Conservation (phyloP, 495 filamentous ascomycete species). For the Aspergillus sparsus region DNA sequence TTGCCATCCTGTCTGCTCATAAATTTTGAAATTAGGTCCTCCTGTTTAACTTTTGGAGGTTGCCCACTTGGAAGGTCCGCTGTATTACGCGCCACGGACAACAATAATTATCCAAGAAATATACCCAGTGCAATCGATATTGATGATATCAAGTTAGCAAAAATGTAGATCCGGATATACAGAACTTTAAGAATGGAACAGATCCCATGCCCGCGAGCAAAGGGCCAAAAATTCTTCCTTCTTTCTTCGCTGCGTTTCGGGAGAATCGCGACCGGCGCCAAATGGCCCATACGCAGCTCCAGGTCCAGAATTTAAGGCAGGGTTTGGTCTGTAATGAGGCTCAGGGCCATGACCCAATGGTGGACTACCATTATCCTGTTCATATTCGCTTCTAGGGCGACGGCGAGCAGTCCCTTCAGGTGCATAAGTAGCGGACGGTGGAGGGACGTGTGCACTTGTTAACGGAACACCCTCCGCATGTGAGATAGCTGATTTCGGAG, state of each 20-base stretch:
- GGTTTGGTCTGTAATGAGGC: constrained; percentile 54
- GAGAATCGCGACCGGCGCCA: constrained; percentile 75
- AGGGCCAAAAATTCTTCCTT: constrained; percentile 89
- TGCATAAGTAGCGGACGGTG: constrained; percentile 27
- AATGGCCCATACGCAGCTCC: constrained; percentile 65
- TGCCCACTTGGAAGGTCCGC: not conserved
- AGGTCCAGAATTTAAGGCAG: constrained; percentile 67
- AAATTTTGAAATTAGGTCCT: constrained; percentile 4
- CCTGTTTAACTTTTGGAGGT: not conserved
- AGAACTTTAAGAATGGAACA: constrained; percentile 81
- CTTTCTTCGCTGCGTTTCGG: constrained; percentile 82
- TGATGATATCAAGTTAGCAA: not conserved
- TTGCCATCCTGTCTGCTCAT: not conserved
- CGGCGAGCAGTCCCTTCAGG: constrained; percentile 61
- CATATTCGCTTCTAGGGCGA: constrained; percentile 83
- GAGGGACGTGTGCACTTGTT: constrained; percentile 27
- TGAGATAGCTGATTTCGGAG: constrained; percentile 39
- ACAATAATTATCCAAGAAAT: not conserved
- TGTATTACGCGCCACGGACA: not conserved
- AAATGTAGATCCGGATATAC: not conserved
- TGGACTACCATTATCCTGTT: constrained; percentile 67
- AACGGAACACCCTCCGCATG: constrained; percentile 30
- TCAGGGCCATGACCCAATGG: constrained; percentile 48
- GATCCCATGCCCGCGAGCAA: constrained; percentile 90
- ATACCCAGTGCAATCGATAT: constrained; percentile 1